A percentile compares a stretch with the other conserved stretches of the same genome.
Conservation (phyloP, 768 basidiomycete genomes). For the Stropharia rugosoannulata region DNA sequence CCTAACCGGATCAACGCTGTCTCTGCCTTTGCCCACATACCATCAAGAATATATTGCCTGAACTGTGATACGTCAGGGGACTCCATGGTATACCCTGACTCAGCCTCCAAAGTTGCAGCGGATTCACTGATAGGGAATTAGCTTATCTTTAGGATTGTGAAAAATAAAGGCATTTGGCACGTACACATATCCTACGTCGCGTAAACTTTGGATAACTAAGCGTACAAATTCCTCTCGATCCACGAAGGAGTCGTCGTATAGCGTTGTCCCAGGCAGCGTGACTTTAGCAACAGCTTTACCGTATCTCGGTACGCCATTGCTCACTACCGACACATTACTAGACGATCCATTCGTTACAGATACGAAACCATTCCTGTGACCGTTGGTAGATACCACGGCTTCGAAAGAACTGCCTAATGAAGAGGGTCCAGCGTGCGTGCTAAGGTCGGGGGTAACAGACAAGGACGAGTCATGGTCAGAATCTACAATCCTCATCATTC, state of each 20-base stretch:
- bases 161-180: constrained; percentile 25
- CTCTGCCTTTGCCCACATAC: constrained; percentile 80
- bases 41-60: constrained; percentile 75
- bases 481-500: constrained; percentile 53
- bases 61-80: constrained; percentile 76
- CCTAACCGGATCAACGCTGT: constrained; percentile 66
- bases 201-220: constrained; percentile 83
- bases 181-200: constrained; percentile 82
- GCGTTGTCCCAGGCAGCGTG: constrained; percentile 64
- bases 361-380: constrained; percentile 40
- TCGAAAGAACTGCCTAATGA: constrained; percentile 25
- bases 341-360: constrained; percentile 36
- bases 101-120: constrained; percentile 84
- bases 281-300: constrained; percentile 58
- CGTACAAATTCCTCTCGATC: constrained; percentile 91
- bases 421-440: constrained; percentile 54
- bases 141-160: constrained; percentile 4
- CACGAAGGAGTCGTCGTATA: constrained; percentile 77
- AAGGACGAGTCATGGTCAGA: constrained; percentile 46
- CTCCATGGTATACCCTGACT: constrained; percentile 90
- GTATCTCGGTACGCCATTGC: constrained; percentile 54
- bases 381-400: constrained; percentile 30
- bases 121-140: constrained; percentile 60
- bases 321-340: constrained; percentile 25
- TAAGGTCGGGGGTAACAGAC: constrained; percentile 42